Evolutionary conservation across 164 flowering plant species (phyloP).

Genomic region (Magnolia changhungtana): DNA sequence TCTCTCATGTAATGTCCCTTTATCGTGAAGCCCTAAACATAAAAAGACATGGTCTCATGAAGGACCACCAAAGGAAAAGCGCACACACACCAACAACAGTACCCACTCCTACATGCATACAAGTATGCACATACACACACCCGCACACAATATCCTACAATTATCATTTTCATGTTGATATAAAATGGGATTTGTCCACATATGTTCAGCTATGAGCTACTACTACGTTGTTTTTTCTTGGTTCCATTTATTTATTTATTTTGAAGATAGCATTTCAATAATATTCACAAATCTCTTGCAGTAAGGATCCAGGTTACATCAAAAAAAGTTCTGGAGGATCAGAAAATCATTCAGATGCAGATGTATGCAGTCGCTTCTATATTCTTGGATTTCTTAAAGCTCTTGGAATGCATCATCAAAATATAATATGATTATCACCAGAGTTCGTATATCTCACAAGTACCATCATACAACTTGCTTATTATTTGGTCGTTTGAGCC

Average conservation of each 20-base stretch:
- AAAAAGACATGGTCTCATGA: too few relatives aligned
- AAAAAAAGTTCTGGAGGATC: slow-evolving; percentile 32
- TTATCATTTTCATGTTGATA: not conserved
- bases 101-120: not conserved
- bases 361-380: slow-evolving; percentile 40
- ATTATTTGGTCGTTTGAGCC: not conserved
- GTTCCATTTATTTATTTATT: not conserved
- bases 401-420: not conserved
- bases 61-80: too few relatives aligned
- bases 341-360: slow-evolving; percentile 32
- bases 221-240: not conserved
- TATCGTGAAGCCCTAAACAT: too few relatives aligned
- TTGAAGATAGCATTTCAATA: not conserved
- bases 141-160: not conserved
- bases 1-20: too few relatives aligned
- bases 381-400: not conserved
- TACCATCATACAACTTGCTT: not conserved
- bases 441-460: too few relatives aligned
- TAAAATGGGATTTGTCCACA: too few relatives aligned
- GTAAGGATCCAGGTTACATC: slow-evolving; percentile 89
- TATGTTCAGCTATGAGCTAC: too few relatives aligned
- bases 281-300: slow-evolving; percentile 29
- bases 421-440: too few relatives aligned
- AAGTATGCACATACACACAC: not conserved
- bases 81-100: too few relatives aligned